Conservation (phyloP, 768 basidiomycete species). For the Mycena sanguinolenta region DNA sequence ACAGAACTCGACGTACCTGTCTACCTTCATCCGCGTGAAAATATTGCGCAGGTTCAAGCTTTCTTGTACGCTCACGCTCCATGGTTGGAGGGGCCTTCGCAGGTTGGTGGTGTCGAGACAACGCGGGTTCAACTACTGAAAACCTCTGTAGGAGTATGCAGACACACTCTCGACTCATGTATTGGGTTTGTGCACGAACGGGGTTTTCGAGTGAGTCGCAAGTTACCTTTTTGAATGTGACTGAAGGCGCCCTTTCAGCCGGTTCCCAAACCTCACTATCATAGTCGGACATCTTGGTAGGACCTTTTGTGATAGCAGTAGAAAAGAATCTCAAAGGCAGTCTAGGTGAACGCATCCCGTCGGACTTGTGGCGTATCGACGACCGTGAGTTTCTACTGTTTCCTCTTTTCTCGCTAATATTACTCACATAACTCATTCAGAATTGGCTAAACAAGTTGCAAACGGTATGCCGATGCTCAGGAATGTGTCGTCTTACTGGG, state of each 20-base stretch:
- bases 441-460: slow-evolving; percentile 45
- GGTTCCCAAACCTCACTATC: slow-evolving; percentile 57
- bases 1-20: slow-evolving; percentile 55
- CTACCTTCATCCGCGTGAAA: slow-evolving; percentile 53
- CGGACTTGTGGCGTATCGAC: slow-evolving; percentile 56
- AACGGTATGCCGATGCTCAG: slow-evolving; percentile 53
- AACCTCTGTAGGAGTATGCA: slow-evolving; percentile 48
- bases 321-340: background rate
- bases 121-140: background rate
- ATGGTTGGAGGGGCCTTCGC: slow-evolving; percentile 49
- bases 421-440: slow-evolving; percentile 35
- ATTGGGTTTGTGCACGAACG: slow-evolving; percentile 54
- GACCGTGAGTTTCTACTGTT: slow-evolving; percentile 46
- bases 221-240: too few species aligned
- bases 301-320: background rate
- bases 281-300: slow-evolving; percentile 58
- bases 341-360: slow-evolving; percentile 54
- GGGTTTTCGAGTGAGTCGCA: slow-evolving; percentile 53
- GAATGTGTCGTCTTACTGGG: slow-evolving; percentile 54
- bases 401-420: background rate
- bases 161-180: slow-evolving; percentile 56
- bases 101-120: background rate
- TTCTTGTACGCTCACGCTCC: slow-evolving; percentile 50
- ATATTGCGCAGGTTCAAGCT: slow-evolving; percentile 44
- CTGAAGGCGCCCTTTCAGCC: slow-evolving; percentile 40